Evolutionary conservation across 768 basidiomycete species (phyloP).

Genomic region (Rhodotorula kratochvilovae): DNA sequence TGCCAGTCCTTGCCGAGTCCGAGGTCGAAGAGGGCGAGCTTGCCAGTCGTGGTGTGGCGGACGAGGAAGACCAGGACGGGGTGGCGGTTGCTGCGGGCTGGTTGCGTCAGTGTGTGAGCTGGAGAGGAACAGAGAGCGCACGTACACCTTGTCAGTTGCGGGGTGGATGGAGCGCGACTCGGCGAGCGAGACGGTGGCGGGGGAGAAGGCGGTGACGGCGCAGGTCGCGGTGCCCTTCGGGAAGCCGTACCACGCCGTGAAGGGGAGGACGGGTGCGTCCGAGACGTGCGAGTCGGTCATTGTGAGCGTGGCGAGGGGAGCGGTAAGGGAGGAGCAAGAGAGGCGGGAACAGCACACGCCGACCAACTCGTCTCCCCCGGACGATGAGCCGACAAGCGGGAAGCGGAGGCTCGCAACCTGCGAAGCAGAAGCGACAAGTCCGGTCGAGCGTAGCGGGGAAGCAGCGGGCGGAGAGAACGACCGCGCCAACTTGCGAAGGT

Average conservation of each 20-base stretch:
- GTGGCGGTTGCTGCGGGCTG: constrained; percentile 2
- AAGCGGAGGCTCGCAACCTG: too few relatives aligned
- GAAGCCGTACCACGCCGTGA: constrained; percentile 7
- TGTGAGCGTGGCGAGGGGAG: not conserved
- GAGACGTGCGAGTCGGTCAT: too few relatives aligned
- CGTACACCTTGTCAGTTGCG: not conserved
- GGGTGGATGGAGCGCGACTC: constrained; percentile 2
- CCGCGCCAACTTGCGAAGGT: not conserved
- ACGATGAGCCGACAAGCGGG: too few relatives aligned
- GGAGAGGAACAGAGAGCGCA: not conserved
- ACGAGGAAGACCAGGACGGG: constrained; percentile 25
- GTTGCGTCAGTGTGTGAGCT: not conserved
- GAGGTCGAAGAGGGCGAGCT: constrained; percentile 25
- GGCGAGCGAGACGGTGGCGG: not conserved
- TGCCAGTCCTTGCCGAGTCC: not conserved
- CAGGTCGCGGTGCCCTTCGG: constrained; percentile 9
- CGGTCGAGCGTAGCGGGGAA: too few relatives aligned
- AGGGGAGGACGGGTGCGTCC: constrained; percentile 6
- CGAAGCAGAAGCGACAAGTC: too few relatives aligned
- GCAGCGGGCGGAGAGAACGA: not conserved
- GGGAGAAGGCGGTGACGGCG: constrained; percentile 6
- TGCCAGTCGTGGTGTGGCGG: constrained; percentile 3
- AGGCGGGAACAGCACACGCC: too few relatives aligned
- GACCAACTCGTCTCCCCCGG: too few relatives aligned
- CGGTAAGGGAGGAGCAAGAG: not conserved